These are phyloP conservation scores for Chaetomium globosum DNA, from an alignment of 2,329 filamentous ascomycete genomes.

Conservation along the genomic window DNA sequence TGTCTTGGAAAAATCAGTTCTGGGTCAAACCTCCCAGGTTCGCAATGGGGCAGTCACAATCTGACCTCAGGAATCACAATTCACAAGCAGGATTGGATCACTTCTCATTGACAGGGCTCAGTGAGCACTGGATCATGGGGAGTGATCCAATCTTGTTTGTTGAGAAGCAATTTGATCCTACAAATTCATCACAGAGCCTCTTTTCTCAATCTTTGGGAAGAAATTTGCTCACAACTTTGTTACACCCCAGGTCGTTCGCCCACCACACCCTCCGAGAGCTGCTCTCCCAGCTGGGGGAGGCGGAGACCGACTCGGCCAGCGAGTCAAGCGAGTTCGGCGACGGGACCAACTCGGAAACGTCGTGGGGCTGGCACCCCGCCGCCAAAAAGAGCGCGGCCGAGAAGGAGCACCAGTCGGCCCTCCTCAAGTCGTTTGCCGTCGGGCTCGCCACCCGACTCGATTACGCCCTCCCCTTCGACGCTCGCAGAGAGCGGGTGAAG, in stretches of 20 bases:
- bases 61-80: neutral
- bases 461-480: neutral
- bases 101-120: neutral
- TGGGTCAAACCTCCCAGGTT: neutral
- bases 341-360: neutral
- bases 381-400: neutral
- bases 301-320: neutral
- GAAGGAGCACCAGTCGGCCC: neutral
- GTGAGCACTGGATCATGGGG: neutral
- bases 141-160: neutral
- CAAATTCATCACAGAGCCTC: neutral
- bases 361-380: neutral
- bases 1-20: neutral
- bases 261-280: constrained; percentile 4
- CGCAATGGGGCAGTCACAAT: neutral
- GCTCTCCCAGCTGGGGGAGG: neutral
- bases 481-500: neutral
- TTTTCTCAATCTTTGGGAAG: neutral
- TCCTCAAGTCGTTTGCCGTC: neutral
- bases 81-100: neutral
- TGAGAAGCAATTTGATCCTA: neutral
- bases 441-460: constrained; percentile 6
- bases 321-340: neutral
- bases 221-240: neutral
- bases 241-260: neutral